Evolutionary conservation across 2,329 filamentous ascomycete genomes (phyloP).

Genomic region (Elsinoe fawcettii): DNA sequence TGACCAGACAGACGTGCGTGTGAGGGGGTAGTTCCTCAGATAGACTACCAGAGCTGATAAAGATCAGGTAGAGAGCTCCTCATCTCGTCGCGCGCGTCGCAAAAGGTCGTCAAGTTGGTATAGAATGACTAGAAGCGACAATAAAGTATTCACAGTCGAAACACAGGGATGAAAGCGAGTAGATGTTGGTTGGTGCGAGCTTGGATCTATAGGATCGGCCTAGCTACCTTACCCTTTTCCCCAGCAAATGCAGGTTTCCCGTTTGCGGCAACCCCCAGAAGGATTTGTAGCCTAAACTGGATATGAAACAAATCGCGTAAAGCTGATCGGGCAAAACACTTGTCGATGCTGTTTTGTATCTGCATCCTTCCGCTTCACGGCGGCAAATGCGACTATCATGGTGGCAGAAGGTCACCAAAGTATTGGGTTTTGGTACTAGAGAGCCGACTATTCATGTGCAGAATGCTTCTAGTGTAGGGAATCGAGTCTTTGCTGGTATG

Average conservation of each 20-base stretch:
- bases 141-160: background rate
- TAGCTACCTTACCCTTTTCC: background rate
- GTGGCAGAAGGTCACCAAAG: conserved; percentile 6
- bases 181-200: conserved; percentile 5
- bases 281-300: background rate
- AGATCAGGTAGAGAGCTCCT: background rate
- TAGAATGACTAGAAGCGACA: background rate
- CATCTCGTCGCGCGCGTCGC: conserved; percentile 10
- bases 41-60: background rate
- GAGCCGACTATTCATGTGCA: background rate
- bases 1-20: conserved; percentile 9
- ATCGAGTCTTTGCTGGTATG: background rate
- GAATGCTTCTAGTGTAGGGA: too few species aligned
- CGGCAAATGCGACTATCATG: conserved; percentile 6
- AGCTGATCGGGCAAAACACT: background rate
- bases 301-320: conserved; percentile 2
- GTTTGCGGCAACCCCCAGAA: conserved; percentile 3
- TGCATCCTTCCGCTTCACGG: background rate
- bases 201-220: background rate
- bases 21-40: background rate
- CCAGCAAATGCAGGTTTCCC: background rate
- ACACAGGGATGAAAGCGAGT: background rate
- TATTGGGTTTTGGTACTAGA: background rate
- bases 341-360: background rate
- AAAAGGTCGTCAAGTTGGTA: background rate